Evolutionary conservation across 768 basidiomycete species (phyloP).

Genomic region (Lactarius indigo): DNA sequence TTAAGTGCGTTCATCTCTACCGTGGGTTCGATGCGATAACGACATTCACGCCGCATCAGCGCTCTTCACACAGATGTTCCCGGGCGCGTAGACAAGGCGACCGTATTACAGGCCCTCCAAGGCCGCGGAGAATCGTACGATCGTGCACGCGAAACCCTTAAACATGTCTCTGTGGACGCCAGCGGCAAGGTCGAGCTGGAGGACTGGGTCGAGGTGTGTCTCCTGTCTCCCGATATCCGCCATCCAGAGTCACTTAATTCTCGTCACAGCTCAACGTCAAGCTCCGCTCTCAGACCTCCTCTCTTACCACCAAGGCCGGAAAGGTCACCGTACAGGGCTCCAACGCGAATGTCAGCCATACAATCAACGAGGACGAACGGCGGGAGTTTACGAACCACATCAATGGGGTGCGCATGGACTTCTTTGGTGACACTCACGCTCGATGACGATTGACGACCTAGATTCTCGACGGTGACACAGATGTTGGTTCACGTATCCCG

Average conservation of each 20-base stretch:
- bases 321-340: conserved; percentile 94
- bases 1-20: conserved; percentile 69
- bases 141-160: conserved; percentile 82
- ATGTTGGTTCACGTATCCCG: conserved; percentile 77
- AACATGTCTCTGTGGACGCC: conserved; percentile 90
- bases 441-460: conserved; percentile 34
- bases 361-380: conserved; percentile 95
- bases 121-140: conserved; percentile 87
- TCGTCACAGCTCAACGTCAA: conserved; percentile 71
- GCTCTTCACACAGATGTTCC: conserved; percentile 74
- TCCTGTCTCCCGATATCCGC: not conserved
- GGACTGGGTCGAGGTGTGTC: conserved; percentile 92
- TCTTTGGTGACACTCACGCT: not conserved
- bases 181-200: conserved; percentile 96
- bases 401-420: conserved; percentile 63
- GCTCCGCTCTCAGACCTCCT: conserved; percentile 49
- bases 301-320: conserved; percentile 60
- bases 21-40: conserved; percentile 20
- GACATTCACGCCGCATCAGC: conserved; percentile 38
- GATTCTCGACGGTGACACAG: conserved; percentile 90
- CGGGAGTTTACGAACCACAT: conserved; percentile 98
- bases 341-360: conserved; percentile 93
- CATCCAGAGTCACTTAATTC: not conserved
- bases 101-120: conserved; percentile 76
- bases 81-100: conserved; percentile 78